These are phyloP conservation scores for Cenchrus fungigraminus DNA, from an alignment of 176 grass and related monocot species.

Conservation along the genomic window DNA sequence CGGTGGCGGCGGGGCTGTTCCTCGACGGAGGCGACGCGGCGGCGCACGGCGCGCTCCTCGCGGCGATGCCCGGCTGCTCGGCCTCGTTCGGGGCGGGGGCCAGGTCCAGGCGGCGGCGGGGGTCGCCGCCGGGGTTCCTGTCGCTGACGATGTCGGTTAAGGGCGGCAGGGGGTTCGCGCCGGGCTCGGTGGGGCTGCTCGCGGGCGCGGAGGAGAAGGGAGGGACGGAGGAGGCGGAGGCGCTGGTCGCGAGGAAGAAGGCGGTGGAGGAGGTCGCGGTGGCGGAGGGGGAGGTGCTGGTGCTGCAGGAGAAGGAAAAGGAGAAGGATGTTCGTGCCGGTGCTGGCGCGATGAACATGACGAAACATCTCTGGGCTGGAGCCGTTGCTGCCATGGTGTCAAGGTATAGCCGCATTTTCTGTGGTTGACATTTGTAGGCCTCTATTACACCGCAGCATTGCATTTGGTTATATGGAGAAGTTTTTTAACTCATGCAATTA, in stretches of 20 bases:
- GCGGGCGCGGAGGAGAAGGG: conserved; percentile 56
- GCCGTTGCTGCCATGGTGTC: conserved; percentile 97
- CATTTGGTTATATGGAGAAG: neutral
- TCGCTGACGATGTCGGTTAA: conserved; percentile 90
- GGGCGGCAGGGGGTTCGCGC: conserved; percentile 56
- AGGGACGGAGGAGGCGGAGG: conserved; percentile 57
- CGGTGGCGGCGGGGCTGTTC: conserved; percentile 58
- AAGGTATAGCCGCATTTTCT: conserved; percentile 50
- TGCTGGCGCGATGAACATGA: conserved; percentile 74
- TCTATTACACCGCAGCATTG: neutral
- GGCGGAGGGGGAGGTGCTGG: conserved; percentile 31
- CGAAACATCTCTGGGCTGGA: conserved; percentile 90
- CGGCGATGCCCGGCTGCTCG: conserved; percentile 49
- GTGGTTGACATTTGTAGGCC: neutral
- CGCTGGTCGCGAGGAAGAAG: conserved; percentile 28
- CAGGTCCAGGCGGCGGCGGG: conserved; percentile 15
- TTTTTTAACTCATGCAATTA: neutral
- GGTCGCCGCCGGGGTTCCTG: conserved; percentile 49
- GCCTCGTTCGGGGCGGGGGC: conserved; percentile 41
- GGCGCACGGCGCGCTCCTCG: conserved; percentile 62
- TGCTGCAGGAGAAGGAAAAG: conserved; percentile 32
- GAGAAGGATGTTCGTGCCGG: conserved; percentile 42
- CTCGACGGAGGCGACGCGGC: conserved; percentile 61
- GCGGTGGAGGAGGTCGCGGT: conserved; percentile 26
- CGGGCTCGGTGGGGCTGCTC: conserved; percentile 58